phyloP scores from a whole-genome alignment of 2,329 filamentous ascomycete genomes.

The Phialophora chinensis region DNA sequence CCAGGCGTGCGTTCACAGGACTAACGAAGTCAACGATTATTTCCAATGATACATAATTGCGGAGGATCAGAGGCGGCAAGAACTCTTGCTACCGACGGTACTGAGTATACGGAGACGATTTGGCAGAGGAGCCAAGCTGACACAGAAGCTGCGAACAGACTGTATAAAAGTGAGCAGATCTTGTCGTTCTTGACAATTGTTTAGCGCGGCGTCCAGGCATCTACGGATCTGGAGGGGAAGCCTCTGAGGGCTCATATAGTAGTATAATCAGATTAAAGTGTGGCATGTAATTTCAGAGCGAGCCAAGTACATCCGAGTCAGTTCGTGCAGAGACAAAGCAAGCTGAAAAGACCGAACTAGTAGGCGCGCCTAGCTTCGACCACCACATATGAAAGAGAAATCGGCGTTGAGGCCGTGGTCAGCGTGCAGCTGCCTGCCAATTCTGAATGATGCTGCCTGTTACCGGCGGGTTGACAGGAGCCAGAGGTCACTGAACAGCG shows the following conservation, averaged over 20 bases:
- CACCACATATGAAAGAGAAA: too few relatives aligned
- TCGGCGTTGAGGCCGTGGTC: too few relatives aligned
- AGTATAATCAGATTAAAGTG: background rate
- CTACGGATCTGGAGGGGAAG: background rate
- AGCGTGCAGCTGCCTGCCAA: too few relatives aligned
- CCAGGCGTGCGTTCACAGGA: background rate
- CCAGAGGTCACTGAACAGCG: too few relatives aligned
- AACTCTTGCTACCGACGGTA: background rate
- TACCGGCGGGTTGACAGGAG: too few relatives aligned
- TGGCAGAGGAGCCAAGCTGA: background rate
- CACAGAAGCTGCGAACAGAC: background rate
- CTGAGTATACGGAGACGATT: background rate
- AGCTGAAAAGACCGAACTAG: background rate
- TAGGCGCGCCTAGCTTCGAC: background rate
- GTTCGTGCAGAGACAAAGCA: background rate
- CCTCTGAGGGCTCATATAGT: background rate
- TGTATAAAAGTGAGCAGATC: background rate
- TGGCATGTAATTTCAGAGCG: background rate
- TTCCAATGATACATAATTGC: slow-evolving; percentile 13
- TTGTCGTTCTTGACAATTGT: background rate
- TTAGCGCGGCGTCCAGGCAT: slow-evolving; percentile 3
- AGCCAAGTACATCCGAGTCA: background rate
- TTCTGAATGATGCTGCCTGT: too few relatives aligned
- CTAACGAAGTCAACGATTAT: slow-evolving; percentile 20
- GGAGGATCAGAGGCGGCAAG: background rate